phyloP scores from a whole-genome alignment of 371 early-diverging fungal species.

The Haplosporangium sp. region DNA sequence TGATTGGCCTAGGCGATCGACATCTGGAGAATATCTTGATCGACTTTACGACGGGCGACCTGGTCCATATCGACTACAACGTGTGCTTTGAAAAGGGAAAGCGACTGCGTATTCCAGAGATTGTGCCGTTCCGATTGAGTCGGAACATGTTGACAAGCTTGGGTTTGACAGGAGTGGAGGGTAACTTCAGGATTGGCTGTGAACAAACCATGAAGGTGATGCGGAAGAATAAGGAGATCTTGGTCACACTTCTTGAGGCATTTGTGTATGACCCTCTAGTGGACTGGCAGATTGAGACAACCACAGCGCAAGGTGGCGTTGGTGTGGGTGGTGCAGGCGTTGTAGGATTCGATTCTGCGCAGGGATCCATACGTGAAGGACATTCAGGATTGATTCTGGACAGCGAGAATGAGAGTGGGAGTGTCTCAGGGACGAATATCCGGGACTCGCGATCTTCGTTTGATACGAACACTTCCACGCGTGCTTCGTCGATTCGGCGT shows the following conservation, averaged over 20 bases:
- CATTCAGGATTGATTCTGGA: conserved; percentile 6
- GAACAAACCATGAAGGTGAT: conserved; percentile 82
- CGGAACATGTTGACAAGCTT: conserved; percentile 84
- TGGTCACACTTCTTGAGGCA: conserved; percentile 89
- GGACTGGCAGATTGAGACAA: conserved; percentile 64
- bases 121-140: conserved; percentile 96
- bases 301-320: conserved; percentile 25
- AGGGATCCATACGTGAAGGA: conserved; percentile 2
- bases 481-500: conserved; percentile 9
- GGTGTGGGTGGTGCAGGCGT: conserved; percentile 1
- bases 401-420: conserved; percentile 22
- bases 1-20: conserved; percentile 99
- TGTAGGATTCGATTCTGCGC: conserved; percentile 11
- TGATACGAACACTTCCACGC: conserved; percentile 13
- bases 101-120: conserved; percentile 91
- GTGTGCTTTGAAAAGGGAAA: conserved; percentile 97
- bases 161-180: conserved; percentile 86
- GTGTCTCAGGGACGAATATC: neutral
- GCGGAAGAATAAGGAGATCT: conserved; percentile 80
- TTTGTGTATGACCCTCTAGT: conserved; percentile 96
- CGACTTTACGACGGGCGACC: conserved; percentile 84
- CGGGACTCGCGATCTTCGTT: conserved; percentile 12
- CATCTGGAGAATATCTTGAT: conserved; percentile 98
- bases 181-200: conserved; percentile 79
- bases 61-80: conserved; percentile 98